Conservation (phyloP, 208 protist species). For the Endotrypanum monterogeii region DNA sequence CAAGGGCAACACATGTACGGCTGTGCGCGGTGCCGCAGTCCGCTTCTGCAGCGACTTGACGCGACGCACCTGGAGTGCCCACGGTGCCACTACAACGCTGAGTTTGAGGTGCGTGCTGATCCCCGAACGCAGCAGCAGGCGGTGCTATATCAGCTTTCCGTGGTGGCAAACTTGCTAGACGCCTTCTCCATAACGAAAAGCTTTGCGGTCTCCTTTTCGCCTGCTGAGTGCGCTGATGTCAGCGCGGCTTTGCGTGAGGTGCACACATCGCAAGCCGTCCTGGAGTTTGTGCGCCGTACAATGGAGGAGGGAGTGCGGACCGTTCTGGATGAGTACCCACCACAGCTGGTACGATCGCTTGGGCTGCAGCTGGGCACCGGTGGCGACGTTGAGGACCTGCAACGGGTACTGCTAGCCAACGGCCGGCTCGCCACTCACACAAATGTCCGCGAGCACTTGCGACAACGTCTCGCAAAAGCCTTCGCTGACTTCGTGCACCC, state of each 20-base stretch:
- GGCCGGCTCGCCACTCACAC: conserved; percentile 38
- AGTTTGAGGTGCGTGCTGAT: conserved; percentile 57
- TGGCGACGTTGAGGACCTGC: conserved; percentile 32
- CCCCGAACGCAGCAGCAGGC: conserved; percentile 50
- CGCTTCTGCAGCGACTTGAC: conserved; percentile 36
- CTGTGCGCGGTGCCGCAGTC: conserved; percentile 62
- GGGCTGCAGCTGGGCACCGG: conserved; percentile 59
- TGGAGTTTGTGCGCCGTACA: conserved; percentile 47
- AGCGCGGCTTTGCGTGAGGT: conserved; percentile 44
- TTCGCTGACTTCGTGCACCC: conserved; percentile 31
- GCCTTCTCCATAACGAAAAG: conserved; percentile 51
- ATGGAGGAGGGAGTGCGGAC: conserved; percentile 55
- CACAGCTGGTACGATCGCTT: conserved; percentile 31
- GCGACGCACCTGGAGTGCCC: conserved; percentile 49
- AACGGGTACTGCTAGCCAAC: conserved; percentile 43
- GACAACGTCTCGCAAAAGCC: conserved; percentile 26
- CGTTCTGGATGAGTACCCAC: conserved; percentile 43
- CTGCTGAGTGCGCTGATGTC: conserved; percentile 20
- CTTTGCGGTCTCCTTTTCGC: conserved; percentile 43
- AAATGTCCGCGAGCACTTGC: conserved; percentile 50
- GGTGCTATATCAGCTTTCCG: conserved; percentile 63
- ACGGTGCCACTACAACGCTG: conserved; percentile 76
- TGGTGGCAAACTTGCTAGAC: conserved; percentile 54
- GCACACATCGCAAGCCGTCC: conserved; percentile 12
- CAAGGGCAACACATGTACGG: conserved; percentile 44